phyloP scores from a whole-genome alignment of 2,329 filamentous ascomycete species.

The Sporothrix pallida region DNA sequence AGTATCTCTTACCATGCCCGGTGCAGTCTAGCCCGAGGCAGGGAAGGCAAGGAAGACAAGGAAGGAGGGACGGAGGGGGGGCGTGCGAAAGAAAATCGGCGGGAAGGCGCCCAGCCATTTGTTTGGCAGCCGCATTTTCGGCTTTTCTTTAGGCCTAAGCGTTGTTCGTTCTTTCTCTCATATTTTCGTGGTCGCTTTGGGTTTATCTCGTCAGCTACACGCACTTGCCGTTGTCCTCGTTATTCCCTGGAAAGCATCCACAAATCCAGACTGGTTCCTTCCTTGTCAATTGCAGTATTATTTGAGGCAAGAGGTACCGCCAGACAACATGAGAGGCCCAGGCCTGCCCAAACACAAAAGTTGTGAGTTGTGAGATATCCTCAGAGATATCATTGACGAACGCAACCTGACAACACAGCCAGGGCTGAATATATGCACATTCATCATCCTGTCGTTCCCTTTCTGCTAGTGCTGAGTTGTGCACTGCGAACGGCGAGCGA shows the following conservation, averaged over 20 bases:
- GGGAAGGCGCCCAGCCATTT: not conserved
- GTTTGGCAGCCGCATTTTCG: conserved; percentile 24
- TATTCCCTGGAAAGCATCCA: conserved; percentile 1
- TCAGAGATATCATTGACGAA: not conserved
- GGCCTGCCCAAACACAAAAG: not conserved
- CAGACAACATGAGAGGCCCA: not conserved
- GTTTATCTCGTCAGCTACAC: not conserved
- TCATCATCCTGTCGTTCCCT: not conserved
- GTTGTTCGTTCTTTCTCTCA: not conserved
- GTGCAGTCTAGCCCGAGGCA: conserved; percentile 27
- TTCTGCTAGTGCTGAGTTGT: conserved; percentile 10
- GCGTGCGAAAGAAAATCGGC: conserved; percentile 11
- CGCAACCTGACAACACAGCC: not conserved
- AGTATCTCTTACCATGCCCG: conserved; percentile 20
- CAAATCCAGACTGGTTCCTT: not conserved
- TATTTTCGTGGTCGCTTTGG: not conserved
- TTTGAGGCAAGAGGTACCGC: not conserved
- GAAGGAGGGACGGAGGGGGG: not conserved
- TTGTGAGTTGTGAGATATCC: no score
- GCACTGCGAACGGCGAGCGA: not conserved
- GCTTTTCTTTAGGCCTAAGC: conserved; percentile 17
- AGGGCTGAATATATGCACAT: conserved; percentile 13
- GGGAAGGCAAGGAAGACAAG: not conserved
- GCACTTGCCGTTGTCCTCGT: conserved; percentile 6
- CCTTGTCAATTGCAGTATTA: not conserved